Percentiles rank a stretch among this genome's conserved stretches.
These are phyloP conservation scores for Fonsecaea nubica DNA, from an alignment of 2,329 filamentous ascomycete species.

Conservation along the genomic window DNA sequence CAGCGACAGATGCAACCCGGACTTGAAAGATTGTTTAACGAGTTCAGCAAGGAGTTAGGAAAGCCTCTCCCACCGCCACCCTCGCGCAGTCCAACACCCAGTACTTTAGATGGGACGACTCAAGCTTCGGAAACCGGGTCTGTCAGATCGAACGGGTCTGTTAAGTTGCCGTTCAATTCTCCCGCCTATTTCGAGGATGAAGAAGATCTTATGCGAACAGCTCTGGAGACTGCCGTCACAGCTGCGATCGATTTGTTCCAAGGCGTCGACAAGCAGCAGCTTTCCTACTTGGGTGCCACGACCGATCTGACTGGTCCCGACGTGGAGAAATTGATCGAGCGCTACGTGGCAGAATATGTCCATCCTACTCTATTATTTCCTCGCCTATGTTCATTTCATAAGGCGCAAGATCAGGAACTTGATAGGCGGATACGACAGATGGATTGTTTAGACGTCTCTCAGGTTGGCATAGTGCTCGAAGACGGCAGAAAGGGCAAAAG, in stretches of 20 bases:
- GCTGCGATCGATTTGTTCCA: constrained; percentile 95
- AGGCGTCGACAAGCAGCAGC: constrained; percentile 90
- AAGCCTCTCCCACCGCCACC: constrained; percentile 80
- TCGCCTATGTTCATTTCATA: constrained; percentile 76
- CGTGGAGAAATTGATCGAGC: constrained; percentile 92
- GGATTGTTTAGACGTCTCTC: constrained; percentile 90
- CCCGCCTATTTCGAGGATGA: constrained; percentile 83
- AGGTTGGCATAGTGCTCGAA: constrained; percentile 86
- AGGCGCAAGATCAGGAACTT: constrained; percentile 82
- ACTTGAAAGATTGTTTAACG: constrained; percentile 84
- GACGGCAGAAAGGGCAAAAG: constrained; percentile 79
- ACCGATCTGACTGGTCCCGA: constrained; percentile 91
- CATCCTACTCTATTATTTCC: constrained; percentile 86
- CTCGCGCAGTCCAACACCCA: constrained; percentile 26
- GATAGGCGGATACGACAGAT: constrained; percentile 91
- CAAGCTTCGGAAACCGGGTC: constrained; percentile 41
- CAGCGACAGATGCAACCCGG: constrained; percentile 94
- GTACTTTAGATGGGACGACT: constrained; percentile 36
- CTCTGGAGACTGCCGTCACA: constrained; percentile 89
- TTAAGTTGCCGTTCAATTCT: constrained; percentile 60
- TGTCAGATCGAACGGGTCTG: constrained; percentile 48
- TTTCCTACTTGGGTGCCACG: constrained; percentile 87
- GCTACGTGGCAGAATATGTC: constrained; percentile 91
- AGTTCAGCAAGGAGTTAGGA: constrained; percentile 85
- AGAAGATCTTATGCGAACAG: constrained; percentile 86